A percentile compares a stretch with the other conserved stretches of the same genome.
Conservation (phyloP, 176 grass and related monocot genomes). For the Paspalum vaginatum region DNA sequence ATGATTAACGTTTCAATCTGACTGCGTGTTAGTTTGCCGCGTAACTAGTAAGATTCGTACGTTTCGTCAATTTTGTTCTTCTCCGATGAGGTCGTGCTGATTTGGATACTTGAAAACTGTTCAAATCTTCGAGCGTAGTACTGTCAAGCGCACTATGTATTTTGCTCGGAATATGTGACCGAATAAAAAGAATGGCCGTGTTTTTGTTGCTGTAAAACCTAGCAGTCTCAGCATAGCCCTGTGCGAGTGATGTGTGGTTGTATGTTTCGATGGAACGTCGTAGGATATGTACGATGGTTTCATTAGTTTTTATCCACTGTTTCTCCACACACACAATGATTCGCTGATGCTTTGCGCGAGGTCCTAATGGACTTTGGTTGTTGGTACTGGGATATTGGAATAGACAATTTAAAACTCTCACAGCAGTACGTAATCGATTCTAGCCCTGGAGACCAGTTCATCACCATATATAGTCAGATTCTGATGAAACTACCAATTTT, state of each 20-base stretch:
- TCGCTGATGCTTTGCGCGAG: background rate
- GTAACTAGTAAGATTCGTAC: background rate
- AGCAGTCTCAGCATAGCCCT: background rate
- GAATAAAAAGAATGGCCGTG: background rate
- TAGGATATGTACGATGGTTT: background rate
- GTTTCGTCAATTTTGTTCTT: background rate
- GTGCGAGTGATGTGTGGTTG: background rate
- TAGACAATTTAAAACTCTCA: background rate
- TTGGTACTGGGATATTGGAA: background rate
- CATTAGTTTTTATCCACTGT: background rate
- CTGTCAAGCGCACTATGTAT: background rate
- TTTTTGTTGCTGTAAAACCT: background rate
- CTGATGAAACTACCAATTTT: background rate
- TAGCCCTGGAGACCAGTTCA: background rate
- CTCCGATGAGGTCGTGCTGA: background rate
- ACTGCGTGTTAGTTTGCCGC: background rate
- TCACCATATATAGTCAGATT: background rate
- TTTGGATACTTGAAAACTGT: background rate
- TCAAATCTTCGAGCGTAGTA: background rate
- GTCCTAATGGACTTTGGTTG: background rate
- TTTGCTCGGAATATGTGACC: background rate
- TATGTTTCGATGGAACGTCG: background rate
- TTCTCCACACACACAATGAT: background rate
- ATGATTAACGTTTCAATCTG: background rate
- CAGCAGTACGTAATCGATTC: background rate